Evolutionary conservation across 208 protist genomes (phyloP).

Genomic region (Acanthamoeba healyi): DNA sequence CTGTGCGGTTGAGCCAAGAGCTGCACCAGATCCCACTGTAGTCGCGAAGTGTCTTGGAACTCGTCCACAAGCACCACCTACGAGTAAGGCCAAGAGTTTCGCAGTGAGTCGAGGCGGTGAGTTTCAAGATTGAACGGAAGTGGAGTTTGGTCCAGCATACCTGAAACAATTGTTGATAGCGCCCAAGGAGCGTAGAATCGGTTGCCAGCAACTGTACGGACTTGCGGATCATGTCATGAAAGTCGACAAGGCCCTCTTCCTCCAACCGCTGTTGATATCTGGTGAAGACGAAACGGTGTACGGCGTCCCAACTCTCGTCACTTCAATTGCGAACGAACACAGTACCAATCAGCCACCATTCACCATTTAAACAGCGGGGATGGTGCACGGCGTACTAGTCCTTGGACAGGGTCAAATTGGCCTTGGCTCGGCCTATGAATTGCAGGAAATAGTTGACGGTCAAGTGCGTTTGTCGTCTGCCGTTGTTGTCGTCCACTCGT

Average conservation of each 20-base stretch:
- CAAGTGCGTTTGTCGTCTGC: background rate
- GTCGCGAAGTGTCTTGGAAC: constrained; percentile 62
- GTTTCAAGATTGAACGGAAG: too few species aligned
- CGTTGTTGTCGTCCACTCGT: background rate
- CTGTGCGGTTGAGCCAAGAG: background rate
- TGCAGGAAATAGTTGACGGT: constrained; percentile 1
- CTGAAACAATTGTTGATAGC: background rate
- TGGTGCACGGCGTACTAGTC: background rate
- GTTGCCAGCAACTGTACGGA: background rate
- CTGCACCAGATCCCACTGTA: constrained; percentile 56
- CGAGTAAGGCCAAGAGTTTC: too few species aligned
- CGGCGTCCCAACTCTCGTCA: background rate
- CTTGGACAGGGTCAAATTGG: background rate
- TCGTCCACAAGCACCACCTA: constrained; percentile 29
- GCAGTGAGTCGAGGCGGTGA: background rate
- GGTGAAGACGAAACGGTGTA: background rate
- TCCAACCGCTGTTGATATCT: background rate
- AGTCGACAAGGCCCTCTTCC: background rate
- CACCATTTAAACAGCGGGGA: background rate
- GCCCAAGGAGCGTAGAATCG: background rate
- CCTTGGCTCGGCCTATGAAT: background rate
- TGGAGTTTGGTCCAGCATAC: too few species aligned
- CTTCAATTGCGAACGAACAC: background rate
- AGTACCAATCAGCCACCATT: background rate
- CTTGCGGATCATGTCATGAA: background rate